Evolutionary conservation across 306 rosid genomes (phyloP), one percentile per base, ranked within the genome.

Genomic region (Castanea mollissima): DNA sequence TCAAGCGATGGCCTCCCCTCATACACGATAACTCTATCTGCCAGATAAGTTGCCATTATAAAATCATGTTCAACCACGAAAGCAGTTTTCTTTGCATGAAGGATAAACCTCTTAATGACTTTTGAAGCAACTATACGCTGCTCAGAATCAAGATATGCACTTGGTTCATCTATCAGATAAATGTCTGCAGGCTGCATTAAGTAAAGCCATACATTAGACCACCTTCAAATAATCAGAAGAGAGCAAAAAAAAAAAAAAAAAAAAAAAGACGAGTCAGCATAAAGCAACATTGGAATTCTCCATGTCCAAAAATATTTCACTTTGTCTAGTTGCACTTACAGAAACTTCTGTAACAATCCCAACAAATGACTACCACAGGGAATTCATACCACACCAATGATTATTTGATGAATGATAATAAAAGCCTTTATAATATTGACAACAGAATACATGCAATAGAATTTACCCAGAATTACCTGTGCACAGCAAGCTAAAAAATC

Each of bases 101-200:
- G 96, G 78, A 95, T 95, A 81, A 95, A 95, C 82, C 99, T 95
- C 90, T 92, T 95, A 2, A 95, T 95, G 76, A 95, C 99, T 90
- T 95, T 95, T 3, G 98, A 92, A 56, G 99, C 99, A 80, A 88
- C 89, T 85, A 95, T 95, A 27, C 99, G 92, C 89, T 95, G 99
- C 78, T 95, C 99, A 55, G 99, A 95, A 86, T 95, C 99, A 19
- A 95, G 95, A 87, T 92, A 95, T 54, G 99, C 99, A 86, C 98
- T 95, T 2, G 99, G 99, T 80, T 95, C 99, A 69, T 95, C 98
- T 25, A 95, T 95, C 76, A 95, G 86, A 87, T 95, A 95, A 64
- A 95, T 95, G 63, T 95, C 98, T 19, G 99, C 99, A 63, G 99
- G 99, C 99, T 94, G 95, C 92, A 79, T 69, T 16, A 79, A 57